Conservation (phyloP, 2,329 filamentous ascomycete genomes). For the Capronia epimyces region DNA sequence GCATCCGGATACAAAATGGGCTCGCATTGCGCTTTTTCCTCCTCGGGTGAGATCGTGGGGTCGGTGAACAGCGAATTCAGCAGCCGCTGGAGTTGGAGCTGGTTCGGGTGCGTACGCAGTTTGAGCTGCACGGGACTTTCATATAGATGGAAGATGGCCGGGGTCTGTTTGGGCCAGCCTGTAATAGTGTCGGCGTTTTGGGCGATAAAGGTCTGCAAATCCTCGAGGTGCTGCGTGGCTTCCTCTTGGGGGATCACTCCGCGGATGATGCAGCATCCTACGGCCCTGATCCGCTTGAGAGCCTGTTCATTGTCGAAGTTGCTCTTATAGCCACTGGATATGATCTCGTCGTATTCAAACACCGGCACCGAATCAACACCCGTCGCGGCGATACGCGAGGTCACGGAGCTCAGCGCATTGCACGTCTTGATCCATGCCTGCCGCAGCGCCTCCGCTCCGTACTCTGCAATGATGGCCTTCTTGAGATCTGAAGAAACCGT, state of each 20-base stretch:
- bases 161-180: constrained; percentile 37
- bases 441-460: constrained; percentile 35
- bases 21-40: constrained; percentile 9
- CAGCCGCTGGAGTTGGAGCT: constrained; percentile 35
- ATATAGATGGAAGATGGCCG: constrained; percentile 40
- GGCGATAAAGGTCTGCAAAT: not conserved
- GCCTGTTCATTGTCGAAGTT: constrained; percentile 31
- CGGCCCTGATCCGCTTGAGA: constrained; percentile 18
- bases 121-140: constrained; percentile 37
- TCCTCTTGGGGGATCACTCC: constrained; percentile 9
- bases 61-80: constrained; percentile 41
- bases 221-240: not conserved
- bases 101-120: constrained; percentile 37
- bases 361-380: constrained; percentile 35
- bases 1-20: constrained; percentile 41
- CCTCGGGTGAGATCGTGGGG: constrained; percentile 29
- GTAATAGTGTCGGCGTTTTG: not conserved
- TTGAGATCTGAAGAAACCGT: constrained; percentile 29
- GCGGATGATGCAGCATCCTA: constrained; percentile 17
- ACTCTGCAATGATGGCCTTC: constrained; percentile 35
- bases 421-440: constrained; percentile 41
- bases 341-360: constrained; percentile 31
- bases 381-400: constrained; percentile 35
- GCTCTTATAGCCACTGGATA: no score
- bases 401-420: constrained; percentile 34